Conservation (phyloP, 2,329 filamentous ascomycete genomes). For the Stylonectria norvegica region DNA sequence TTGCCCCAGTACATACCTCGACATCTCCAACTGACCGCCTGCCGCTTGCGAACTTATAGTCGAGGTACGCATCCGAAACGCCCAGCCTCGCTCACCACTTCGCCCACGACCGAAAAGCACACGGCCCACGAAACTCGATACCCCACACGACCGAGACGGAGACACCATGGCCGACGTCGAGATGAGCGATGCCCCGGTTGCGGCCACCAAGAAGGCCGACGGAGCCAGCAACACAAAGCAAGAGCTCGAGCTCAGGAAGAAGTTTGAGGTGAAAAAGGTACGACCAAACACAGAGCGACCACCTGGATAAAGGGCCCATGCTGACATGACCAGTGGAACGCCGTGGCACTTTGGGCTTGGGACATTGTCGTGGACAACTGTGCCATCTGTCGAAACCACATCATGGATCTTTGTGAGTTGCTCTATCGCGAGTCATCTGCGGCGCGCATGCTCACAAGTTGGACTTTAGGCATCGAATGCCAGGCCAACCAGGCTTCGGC, state of each 20-base stretch:
- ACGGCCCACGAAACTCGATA: too few relatives aligned
- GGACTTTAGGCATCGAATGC: slow-evolving; percentile 77
- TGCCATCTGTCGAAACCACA: slow-evolving; percentile 98
- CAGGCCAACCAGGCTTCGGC: slow-evolving; percentile 98
- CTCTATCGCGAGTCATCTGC: background rate
- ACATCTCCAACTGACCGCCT: too few relatives aligned
- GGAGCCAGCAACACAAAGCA: slow-evolving; percentile 50
- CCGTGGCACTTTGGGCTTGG: slow-evolving; percentile 97
- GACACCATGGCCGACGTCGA: slow-evolving; percentile 89
- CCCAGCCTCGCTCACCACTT: too few relatives aligned
- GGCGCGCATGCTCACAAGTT: slow-evolving; percentile 11
- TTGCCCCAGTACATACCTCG: too few relatives aligned
- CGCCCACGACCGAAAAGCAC: too few relatives aligned
- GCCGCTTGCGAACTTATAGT: too few relatives aligned
- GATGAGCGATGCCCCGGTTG: slow-evolving; percentile 78
- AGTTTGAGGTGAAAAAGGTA: slow-evolving; percentile 99
- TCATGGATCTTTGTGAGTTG: slow-evolving; percentile 94
- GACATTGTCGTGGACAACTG: slow-evolving; percentile 99
- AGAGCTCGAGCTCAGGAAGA: slow-evolving; percentile 72
- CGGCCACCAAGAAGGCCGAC: slow-evolving; percentile 53
- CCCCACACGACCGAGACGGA: too few relatives aligned
- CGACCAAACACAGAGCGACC: slow-evolving; percentile 10
- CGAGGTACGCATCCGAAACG: too few relatives aligned
- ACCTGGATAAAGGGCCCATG: background rate
- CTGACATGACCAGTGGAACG: slow-evolving; percentile 74